phyloP scores from a whole-genome alignment of 1,284 basidiomycete genomes.

The Heliocybe sulcata region DNA sequence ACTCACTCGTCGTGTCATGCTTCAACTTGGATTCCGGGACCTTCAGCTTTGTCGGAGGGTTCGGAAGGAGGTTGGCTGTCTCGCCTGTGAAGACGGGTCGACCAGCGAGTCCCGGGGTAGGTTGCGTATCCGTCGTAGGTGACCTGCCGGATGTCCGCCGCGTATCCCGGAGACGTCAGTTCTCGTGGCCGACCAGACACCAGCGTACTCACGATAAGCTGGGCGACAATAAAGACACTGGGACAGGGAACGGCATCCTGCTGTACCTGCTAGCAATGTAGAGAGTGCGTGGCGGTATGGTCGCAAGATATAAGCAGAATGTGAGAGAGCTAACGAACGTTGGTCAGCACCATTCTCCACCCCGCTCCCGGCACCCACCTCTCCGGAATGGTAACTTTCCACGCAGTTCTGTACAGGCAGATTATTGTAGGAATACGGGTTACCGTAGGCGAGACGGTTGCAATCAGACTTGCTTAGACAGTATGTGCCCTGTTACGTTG shows the following conservation, averaged over 20 bases:
- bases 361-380: no score
- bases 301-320: neutral
- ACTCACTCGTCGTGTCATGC: neutral
- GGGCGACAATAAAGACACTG: neutral
- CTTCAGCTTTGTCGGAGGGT: neutral
- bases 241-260: neutral
- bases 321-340: neutral
- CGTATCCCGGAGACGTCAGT: neutral
- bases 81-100: neutral
- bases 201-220: neutral
- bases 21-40: neutral
- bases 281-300: neutral
- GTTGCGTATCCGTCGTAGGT: neutral
- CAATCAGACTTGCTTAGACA: no score
- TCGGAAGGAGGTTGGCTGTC: neutral
- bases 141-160: neutral
- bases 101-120: neutral
- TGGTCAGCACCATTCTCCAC: no score
- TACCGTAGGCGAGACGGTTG: no score
- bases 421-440: no score
- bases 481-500: no score
- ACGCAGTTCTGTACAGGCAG: no score
- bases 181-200: neutral
- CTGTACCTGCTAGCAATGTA: neutral
- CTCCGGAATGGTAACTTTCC: no score